Evolutionary conservation across 1,284 basidiomycete species (phyloP).

Genomic region (Uromyces viciae-fabae): DNA sequence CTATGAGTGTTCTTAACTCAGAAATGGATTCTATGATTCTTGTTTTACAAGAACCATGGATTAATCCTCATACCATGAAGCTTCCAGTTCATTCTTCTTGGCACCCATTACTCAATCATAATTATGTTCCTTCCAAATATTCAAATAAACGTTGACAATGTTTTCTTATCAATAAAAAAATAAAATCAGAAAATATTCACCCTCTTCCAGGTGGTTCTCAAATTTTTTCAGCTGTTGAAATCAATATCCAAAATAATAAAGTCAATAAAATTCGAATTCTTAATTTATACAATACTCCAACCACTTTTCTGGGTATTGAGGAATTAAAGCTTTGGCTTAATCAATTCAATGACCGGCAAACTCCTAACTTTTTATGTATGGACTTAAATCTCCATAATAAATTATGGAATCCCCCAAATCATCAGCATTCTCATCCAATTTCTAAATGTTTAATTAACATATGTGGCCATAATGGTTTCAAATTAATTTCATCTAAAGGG

Average conservation of each 20-base stretch:
- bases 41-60: neutral
- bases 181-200: neutral
- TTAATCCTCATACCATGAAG: neutral
- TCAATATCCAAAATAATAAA: neutral
- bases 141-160: neutral
- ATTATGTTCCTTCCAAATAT: neutral
- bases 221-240: neutral
- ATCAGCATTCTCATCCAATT: neutral
- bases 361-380: neutral
- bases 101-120: neutral
- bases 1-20: neutral
- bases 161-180: neutral
- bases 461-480: slow-evolving; percentile 8
- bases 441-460: neutral
- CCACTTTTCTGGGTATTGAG: neutral
- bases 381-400: slow-evolving; percentile 12
- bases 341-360: neutral
- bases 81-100: too few species aligned
- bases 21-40: neutral
- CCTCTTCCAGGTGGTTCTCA: neutral
- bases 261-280: neutral
- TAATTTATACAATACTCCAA: neutral
- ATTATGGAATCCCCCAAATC: slow-evolving; percentile 11
- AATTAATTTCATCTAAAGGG: neutral
- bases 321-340: neutral